Conservation (phyloP, 1,139 yeast genomes). For the Blastobotrys persicus region DNA sequence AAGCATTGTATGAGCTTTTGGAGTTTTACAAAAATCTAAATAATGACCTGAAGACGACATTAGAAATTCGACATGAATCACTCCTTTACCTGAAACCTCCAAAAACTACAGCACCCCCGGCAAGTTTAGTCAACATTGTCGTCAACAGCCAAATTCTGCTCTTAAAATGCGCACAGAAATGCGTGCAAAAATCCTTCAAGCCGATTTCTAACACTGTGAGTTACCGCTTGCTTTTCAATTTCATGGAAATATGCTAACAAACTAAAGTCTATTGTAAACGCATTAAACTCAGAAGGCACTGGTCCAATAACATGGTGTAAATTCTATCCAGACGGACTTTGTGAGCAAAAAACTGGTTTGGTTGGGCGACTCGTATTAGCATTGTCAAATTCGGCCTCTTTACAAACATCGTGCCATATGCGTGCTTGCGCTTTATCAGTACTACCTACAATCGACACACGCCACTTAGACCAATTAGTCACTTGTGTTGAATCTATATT, state of each 20-base stretch:
- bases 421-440: constrained; percentile 20
- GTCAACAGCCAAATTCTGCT: constrained; percentile 21
- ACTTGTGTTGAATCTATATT: constrained; percentile 21
- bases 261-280: constrained; percentile 14
- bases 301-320: constrained; percentile 22
- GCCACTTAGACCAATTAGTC: constrained; percentile 17
- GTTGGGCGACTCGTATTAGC: constrained; percentile 22
- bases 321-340: constrained; percentile 11
- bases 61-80: constrained; percentile 6
- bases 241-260: neutral
- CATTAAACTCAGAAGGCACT: constrained; percentile 8
- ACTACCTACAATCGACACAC: constrained; percentile 17
- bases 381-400: constrained; percentile 21
- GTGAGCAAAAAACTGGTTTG: constrained; percentile 18
- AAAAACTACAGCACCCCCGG: neutral
- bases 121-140: constrained; percentile 17
- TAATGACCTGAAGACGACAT: constrained; percentile 3
- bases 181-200: constrained; percentile 15
- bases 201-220: constrained; percentile 20
- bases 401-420: constrained; percentile 20
- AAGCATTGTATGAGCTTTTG: constrained; percentile 21
- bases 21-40: constrained; percentile 13
- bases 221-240: neutral
- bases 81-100: constrained; percentile 1
- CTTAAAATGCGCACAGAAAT: constrained; percentile 20